Conservation (phyloP, 805 yeast genomes). For the Nakazawaea wyomingensis region DNA sequence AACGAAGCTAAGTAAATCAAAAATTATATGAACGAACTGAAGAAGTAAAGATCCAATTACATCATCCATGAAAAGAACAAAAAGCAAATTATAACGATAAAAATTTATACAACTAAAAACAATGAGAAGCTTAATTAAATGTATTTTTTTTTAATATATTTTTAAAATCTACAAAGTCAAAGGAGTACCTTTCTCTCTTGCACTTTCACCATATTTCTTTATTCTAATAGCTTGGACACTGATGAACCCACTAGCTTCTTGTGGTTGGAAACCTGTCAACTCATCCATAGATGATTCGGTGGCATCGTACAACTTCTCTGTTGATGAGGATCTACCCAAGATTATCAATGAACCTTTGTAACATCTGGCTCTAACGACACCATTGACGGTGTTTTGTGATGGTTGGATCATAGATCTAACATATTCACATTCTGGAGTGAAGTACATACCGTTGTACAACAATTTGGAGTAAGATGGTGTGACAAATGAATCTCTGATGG, state of each 20-base stretch:
- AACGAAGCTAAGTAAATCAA: no score
- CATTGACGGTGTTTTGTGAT: conserved; percentile 92
- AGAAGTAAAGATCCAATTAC: no score
- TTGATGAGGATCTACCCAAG: conserved; percentile 90
- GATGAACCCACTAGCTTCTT: conserved; percentile 95
- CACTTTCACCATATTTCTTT: conserved; percentile 96
- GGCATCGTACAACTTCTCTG: conserved; percentile 96
- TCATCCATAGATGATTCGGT: conserved; percentile 99
- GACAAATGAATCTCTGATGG: conserved; percentile 93
- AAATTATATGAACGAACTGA: no score
- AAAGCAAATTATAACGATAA: not conserved
- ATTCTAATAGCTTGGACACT: conserved; percentile 97
- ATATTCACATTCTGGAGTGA: conserved; percentile 97
- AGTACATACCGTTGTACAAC: conserved; percentile 95
- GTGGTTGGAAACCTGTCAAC: conserved; percentile 95
- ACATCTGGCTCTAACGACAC: conserved; percentile 87
- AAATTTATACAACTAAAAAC: not conserved
- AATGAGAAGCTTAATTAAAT: no score
- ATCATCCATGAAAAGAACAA: not conserved
- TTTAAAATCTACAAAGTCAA: conserved; percentile 39
- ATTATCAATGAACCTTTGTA: conserved; percentile 86
- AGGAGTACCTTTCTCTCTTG: conserved; percentile 67
- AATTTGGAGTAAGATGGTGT: conserved; percentile 86
- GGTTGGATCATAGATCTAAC: conserved; percentile 91
- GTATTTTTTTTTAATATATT: no score